A percentile compares a stretch with the other conserved stretches of the same genome.
Conservation (phyloP, 768 basidiomycete species). For the Russula lepida region DNA sequence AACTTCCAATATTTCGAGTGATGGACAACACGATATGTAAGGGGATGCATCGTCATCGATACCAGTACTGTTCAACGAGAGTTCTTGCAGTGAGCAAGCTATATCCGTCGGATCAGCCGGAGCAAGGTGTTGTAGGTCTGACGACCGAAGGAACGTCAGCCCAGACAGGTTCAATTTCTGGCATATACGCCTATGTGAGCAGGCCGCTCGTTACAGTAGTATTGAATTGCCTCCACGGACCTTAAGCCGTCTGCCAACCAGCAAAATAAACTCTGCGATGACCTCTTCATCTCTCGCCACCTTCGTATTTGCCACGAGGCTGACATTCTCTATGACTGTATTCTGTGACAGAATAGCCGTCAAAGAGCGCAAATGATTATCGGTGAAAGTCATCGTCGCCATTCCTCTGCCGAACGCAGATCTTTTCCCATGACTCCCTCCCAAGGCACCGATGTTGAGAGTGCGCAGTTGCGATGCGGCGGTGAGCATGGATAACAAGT, state of each 20-base stretch:
- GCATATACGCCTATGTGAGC: neutral
- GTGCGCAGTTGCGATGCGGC: constrained; percentile 37
- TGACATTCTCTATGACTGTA: constrained; percentile 42
- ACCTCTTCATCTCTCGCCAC: constrained; percentile 36
- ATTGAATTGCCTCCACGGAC: neutral
- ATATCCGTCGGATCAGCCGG: constrained; percentile 27
- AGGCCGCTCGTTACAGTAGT: neutral
- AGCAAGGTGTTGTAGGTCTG: constrained; percentile 44
- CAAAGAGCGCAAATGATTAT: constrained; percentile 37
- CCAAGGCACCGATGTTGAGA: constrained; percentile 52
- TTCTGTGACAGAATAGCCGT: constrained; percentile 34
- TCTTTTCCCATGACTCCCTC: constrained; percentile 32
- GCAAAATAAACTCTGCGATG: constrained; percentile 38
- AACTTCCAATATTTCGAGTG: constrained; percentile 42
- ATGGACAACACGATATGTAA: constrained; percentile 45
- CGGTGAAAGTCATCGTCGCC: constrained; percentile 48
- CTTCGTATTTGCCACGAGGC: constrained; percentile 55
- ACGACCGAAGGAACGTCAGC: constrained; percentile 42
- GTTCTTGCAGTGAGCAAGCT: constrained; percentile 36
- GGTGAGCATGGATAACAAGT: constrained; percentile 35
- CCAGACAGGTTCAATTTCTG: constrained; percentile 55
- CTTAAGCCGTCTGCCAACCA: constrained; percentile 42
- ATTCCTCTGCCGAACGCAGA: constrained; percentile 35
- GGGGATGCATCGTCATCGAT: constrained; percentile 49
- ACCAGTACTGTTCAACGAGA: constrained; percentile 51